Percentiles rank a stretch among this genome's conserved stretches.
Conservation (phyloP, 139 green algal species). For the Yamagishiella unicocca region DNA sequence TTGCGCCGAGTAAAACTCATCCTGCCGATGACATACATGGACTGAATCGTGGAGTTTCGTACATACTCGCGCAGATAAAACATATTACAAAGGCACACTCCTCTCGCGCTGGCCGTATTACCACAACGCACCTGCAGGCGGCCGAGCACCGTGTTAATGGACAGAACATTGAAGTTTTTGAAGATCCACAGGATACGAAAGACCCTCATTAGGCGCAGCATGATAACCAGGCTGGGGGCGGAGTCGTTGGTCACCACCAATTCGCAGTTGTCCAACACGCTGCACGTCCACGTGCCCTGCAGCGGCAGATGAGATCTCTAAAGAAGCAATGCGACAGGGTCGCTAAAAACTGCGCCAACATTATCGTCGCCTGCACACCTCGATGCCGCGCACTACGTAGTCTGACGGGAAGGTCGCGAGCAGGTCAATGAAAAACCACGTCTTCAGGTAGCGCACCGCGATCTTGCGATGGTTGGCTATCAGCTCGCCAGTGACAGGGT, state of each 20-base stretch:
- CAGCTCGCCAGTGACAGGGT: slow-evolving; percentile 55
- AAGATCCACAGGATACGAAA: slow-evolving; percentile 73
- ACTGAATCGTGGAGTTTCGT: no score
- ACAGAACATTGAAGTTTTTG: slow-evolving; percentile 70
- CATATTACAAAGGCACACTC: no score
- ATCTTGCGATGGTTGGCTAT: slow-evolving; percentile 59
- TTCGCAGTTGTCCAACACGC: slow-evolving; percentile 49
- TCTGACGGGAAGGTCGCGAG: slow-evolving; percentile 74
- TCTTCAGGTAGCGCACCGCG: slow-evolving; percentile 52
- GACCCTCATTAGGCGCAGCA: slow-evolving; percentile 64
- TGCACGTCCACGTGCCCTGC: slow-evolving; percentile 67
- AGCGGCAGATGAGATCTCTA: no score
- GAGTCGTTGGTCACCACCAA: slow-evolving; percentile 21
- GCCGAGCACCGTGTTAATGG: slow-evolving; percentile 57
- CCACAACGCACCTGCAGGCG: slow-evolving; percentile 60
- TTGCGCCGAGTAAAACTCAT: slow-evolving; percentile 62
- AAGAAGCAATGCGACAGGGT: no score
- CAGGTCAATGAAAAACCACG: slow-evolving; percentile 76
- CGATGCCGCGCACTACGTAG: slow-evolving; percentile 61
- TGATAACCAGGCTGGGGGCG: slow-evolving; percentile 38
- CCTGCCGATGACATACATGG: no score
- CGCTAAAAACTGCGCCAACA: no score
- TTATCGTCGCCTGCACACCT: no score
- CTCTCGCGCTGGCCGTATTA: no score
- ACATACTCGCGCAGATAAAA: no score